Evolutionary conservation across 495 filamentous ascomycete species (phyloP).

Genomic region (Penicillium fimorum): DNA sequence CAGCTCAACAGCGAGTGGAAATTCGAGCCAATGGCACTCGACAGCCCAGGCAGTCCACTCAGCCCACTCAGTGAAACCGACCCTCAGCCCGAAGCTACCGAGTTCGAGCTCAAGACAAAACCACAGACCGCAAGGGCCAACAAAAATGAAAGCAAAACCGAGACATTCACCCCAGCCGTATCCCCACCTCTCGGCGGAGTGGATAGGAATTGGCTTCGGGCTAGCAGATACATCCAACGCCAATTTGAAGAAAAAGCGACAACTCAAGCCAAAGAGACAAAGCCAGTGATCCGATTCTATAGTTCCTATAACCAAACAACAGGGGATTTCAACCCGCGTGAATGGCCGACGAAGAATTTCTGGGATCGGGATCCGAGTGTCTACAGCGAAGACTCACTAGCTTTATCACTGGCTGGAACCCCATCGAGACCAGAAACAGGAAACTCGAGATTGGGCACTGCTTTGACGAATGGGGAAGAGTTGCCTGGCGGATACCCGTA

Average conservation of each 20-base stretch:
- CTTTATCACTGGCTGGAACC: background rate
- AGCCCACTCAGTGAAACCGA: background rate
- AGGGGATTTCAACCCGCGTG: background rate
- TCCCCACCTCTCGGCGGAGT: slow-evolving; percentile 16
- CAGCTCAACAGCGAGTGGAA: slow-evolving; percentile 13
- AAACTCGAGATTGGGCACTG: background rate
- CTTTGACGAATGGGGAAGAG: background rate
- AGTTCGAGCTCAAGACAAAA: background rate
- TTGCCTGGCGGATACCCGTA: background rate
- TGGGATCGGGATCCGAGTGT: slow-evolving; percentile 3
- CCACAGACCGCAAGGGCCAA: background rate
- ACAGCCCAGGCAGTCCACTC: background rate
- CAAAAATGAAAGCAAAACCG: background rate
- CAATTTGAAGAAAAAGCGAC: background rate
- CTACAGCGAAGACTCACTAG: background rate
- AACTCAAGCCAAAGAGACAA: background rate
- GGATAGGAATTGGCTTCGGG: slow-evolving; percentile 19
- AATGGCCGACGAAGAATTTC: background rate
- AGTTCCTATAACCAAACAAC: background rate
- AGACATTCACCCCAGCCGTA: slow-evolving; percentile 1
- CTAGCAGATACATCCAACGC: slow-evolving; percentile 12
- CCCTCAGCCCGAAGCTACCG: background rate
- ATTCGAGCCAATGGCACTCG: background rate
- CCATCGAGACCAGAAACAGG: background rate
- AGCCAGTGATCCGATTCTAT: slow-evolving; percentile 1